These are phyloP conservation scores for Cicer arietinum DNA, from an alignment of 306 rosid genomes.

Conservation along the genomic window DNA sequence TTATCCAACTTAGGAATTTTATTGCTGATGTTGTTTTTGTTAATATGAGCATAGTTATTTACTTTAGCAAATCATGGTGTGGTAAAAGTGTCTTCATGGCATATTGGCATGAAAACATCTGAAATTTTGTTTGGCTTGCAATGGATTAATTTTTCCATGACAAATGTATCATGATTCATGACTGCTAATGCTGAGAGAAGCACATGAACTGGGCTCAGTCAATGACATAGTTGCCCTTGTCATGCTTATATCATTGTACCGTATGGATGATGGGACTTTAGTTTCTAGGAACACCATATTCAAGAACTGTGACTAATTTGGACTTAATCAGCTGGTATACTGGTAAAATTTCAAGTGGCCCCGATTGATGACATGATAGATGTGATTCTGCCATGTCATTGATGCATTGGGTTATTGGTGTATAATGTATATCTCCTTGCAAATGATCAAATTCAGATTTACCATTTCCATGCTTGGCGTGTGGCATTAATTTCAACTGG, in stretches of 20 bases:
- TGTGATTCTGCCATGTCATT: too few relatives aligned
- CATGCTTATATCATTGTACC: background rate
- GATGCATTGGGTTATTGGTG: slow-evolving; percentile 11
- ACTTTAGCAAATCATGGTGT: slow-evolving; percentile 16
- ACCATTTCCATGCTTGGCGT: background rate
- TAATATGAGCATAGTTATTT: slow-evolving; percentile 9
- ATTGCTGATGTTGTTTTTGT: slow-evolving; percentile 24
- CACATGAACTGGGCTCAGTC: background rate
- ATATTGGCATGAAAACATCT: slow-evolving; percentile 17
- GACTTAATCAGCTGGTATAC: background rate
- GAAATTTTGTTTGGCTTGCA: slow-evolving; percentile 3
- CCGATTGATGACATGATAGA: background rate
- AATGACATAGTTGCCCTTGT: background rate
- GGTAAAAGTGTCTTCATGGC: background rate
- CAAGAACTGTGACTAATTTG: background rate
- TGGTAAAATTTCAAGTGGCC: background rate
- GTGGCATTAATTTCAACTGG: slow-evolving; percentile 17
- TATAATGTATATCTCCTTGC: slow-evolving; percentile 14
- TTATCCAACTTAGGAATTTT: slow-evolving; percentile 12
- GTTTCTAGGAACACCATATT: background rate
- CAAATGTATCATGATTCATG: slow-evolving; percentile 5
- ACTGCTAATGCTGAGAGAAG: slow-evolving; percentile 1
- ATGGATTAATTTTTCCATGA: background rate
- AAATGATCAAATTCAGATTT: slow-evolving; percentile 1
- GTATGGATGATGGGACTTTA: background rate